A percentile compares a stretch with the other conserved stretches of the same genome.
Evolutionary conservation across 495 filamentous ascomycete genomes (phyloP).

Genomic region (Penicillium goetzii): DNA sequence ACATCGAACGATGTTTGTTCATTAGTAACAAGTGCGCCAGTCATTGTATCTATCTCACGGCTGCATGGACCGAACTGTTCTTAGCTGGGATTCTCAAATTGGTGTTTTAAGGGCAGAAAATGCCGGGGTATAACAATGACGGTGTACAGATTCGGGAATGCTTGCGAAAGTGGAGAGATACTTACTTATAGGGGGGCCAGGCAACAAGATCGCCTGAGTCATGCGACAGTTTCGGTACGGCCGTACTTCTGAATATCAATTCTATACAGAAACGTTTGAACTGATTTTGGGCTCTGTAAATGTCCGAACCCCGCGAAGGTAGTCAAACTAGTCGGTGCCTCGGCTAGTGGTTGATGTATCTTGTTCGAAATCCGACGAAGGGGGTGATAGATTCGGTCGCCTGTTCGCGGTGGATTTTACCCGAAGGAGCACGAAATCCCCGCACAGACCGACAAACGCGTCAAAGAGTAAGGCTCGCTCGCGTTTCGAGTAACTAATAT

Average conservation of each 20-base stretch:
- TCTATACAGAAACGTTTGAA: background rate
- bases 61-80: background rate
- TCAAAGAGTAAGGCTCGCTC: background rate
- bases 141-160: background rate
- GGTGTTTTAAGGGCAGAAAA: background rate
- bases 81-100: background rate
- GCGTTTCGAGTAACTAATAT: background rate
- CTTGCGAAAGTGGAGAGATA: background rate
- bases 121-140: background rate
- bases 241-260: background rate
- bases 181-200: background rate
- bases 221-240: background rate
- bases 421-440: background rate
- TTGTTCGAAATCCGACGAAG: background rate
- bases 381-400: background rate
- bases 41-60: background rate
- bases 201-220: background rate
- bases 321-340: background rate
- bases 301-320: background rate
- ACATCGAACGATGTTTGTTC: slow-evolving; percentile 46
- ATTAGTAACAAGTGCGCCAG: background rate
- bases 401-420: background rate
- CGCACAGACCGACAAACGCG: background rate
- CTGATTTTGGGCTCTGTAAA: background rate
- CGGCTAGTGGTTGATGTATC: background rate